Evolutionary conservation across 495 filamentous ascomycete species (phyloP).

Genomic region (Neohortaea acidophila): DNA sequence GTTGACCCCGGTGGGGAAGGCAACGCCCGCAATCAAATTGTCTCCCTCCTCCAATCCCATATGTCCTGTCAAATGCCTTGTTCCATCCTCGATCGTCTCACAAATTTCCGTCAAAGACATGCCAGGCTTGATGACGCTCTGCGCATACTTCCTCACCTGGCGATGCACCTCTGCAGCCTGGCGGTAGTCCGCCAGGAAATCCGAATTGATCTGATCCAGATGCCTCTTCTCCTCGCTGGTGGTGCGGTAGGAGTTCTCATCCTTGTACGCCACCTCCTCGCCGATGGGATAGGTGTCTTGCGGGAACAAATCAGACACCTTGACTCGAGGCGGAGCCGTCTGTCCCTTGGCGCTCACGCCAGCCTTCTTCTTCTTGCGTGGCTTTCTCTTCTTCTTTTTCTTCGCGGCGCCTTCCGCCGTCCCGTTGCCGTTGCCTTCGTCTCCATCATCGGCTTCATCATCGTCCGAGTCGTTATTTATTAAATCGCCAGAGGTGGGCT

Average conservation of each 20-base stretch:
- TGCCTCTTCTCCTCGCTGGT: conserved; percentile 45
- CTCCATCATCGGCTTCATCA: conserved; percentile 26
- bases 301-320: conserved; percentile 37
- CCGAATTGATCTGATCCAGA: conserved; percentile 37
- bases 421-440: conserved; percentile 16
- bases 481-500: conserved; percentile 15
- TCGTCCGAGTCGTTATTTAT: conserved; percentile 29
- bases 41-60: conserved; percentile 43
- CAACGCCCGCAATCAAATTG: conserved; percentile 42
- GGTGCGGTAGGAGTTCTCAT: conserved; percentile 41
- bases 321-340: conserved; percentile 40
- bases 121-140: conserved; percentile 41
- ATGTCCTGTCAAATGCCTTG: conserved; percentile 41
- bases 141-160: conserved; percentile 44
- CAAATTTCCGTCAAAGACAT: conserved; percentile 44
- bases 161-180: conserved; percentile 47
- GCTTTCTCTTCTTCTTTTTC: conserved; percentile 37
- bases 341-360: conserved; percentile 29
- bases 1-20: conserved; percentile 47
- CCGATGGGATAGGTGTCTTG: conserved; percentile 37
- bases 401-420: conserved; percentile 27
- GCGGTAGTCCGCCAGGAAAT: conserved; percentile 43
- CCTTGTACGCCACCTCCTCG: conserved; percentile 35
- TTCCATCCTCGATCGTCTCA: conserved; percentile 45
- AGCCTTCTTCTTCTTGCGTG: conserved; percentile 18